A percentile compares a stretch with the other conserved stretches of the same genome.
Conservation (phyloP, 192 early-diverging fungal species). For the Coemansia sp. region DNA sequence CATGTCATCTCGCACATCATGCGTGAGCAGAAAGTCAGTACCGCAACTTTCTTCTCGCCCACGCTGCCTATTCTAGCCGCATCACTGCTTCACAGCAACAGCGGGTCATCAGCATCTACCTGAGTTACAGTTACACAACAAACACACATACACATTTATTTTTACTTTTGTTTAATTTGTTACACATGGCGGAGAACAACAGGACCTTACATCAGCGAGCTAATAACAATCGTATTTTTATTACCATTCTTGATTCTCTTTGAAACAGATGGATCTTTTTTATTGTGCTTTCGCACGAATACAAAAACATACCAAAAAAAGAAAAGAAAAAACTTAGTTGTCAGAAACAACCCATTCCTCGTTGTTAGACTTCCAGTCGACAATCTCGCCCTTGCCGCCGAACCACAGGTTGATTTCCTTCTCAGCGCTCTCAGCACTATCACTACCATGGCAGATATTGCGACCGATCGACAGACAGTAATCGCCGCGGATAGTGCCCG, state of each 20-base stretch:
- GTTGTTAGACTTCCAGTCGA: slow-evolving; percentile 61
- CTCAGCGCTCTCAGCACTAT: slow-evolving; percentile 78
- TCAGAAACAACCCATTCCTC: slow-evolving; percentile 68
- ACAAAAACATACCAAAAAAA: not conserved
- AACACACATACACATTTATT: not conserved
- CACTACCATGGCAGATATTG: slow-evolving; percentile 88
- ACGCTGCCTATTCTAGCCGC: slow-evolving; percentile 54
- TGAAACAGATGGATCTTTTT: not conserved
- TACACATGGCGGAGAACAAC: not conserved
- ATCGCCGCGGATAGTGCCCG: slow-evolving; percentile 89
- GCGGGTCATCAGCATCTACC: not conserved
- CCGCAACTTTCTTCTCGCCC: slow-evolving; percentile 54
- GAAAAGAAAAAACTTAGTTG: slow-evolving; percentile 53
- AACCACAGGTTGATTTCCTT: slow-evolving; percentile 83
- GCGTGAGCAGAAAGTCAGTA: slow-evolving; percentile 56
- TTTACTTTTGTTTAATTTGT: not conserved
- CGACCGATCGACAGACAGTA: slow-evolving; percentile 75
- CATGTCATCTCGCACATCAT: slow-evolving; percentile 56
- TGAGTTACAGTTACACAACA: not conserved
- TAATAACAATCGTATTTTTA: too few relatives aligned
- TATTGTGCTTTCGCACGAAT: not conserved
- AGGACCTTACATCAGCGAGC: too few relatives aligned
- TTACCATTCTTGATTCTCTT: too few relatives aligned
- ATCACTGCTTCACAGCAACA: slow-evolving; percentile 48
- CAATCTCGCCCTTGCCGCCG: slow-evolving; percentile 61